Percentiles rank a stretch among this genome's conserved stretches.
phyloP scores from a whole-genome alignment of 2,329 filamentous ascomycete genomes.

The Xylariomycetidae sp. region DNA sequence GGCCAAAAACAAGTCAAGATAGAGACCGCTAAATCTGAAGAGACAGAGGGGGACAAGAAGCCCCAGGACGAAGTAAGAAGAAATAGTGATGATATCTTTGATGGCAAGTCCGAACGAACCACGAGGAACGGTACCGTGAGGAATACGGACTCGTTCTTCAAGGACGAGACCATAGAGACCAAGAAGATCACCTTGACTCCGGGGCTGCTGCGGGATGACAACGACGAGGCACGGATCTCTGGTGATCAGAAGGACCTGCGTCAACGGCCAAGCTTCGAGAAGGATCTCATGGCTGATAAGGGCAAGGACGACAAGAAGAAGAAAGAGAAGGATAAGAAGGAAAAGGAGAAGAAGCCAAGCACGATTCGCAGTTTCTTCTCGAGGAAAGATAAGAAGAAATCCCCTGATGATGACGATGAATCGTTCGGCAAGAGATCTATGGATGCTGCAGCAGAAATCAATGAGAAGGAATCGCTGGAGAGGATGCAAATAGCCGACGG shows the following conservation, averaged over 20 bases:
- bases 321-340: constrained; percentile 56
- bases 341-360: constrained; percentile 40
- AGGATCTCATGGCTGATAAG: constrained; percentile 40
- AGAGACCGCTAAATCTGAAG: constrained; percentile 29
- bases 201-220: constrained; percentile 82
- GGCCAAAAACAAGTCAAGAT: constrained; percentile 35
- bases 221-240: constrained; percentile 38
- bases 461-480: constrained; percentile 37
- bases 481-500: constrained; percentile 40
- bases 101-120: constrained; percentile 51
- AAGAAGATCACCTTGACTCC: constrained; percentile 97
- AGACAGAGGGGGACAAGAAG: constrained; percentile 25
- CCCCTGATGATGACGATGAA: constrained; percentile 54
- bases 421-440: constrained; percentile 58
- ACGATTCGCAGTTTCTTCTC: constrained; percentile 57
- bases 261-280: constrained; percentile 55
- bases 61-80: constrained; percentile 26
- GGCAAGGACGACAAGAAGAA: constrained; percentile 61
- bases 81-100: constrained; percentile 65
- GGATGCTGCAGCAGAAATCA: constrained; percentile 39
- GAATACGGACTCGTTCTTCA: constrained; percentile 96
- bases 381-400: constrained; percentile 56
- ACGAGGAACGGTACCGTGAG: constrained; percentile 82
- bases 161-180: constrained; percentile 89
- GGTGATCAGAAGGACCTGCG: constrained; percentile 42